Percentiles rank a stretch among this genome's conserved stretches.
Evolutionary conservation across 495 filamentous ascomycete species (phyloP).

Genomic region (Aspergillus funiculosus): DNA sequence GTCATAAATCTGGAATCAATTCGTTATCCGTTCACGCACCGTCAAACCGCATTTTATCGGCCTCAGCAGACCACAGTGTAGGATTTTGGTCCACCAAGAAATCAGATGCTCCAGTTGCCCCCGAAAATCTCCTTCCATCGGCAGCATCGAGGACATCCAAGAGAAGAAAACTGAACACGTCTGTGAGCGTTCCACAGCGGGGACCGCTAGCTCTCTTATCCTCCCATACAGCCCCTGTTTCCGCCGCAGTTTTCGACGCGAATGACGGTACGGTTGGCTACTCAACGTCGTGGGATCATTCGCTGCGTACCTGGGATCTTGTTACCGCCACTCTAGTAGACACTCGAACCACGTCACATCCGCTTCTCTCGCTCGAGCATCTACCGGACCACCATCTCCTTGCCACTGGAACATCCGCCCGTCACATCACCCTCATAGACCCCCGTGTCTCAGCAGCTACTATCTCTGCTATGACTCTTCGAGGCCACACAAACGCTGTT

Average conservation of each 20-base stretch:
- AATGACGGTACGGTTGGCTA: slow-evolving; percentile 83
- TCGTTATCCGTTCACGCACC: slow-evolving; percentile 69
- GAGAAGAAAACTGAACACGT: slow-evolving; percentile 66
- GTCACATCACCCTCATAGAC: slow-evolving; percentile 85
- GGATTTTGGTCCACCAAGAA: slow-evolving; percentile 81
- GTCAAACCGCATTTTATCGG: slow-evolving; percentile 73
- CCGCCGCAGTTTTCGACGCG: slow-evolving; percentile 74
- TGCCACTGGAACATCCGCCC: slow-evolving; percentile 77
- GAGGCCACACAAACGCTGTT: slow-evolving; percentile 84
- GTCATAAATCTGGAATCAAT: slow-evolving; percentile 71
- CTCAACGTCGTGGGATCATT: slow-evolving; percentile 82
- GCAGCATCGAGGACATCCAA: slow-evolving; percentile 57
- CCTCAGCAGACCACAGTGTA: slow-evolving; percentile 70
- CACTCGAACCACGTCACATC: slow-evolving; percentile 73
- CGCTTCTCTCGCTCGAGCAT: slow-evolving; percentile 67
- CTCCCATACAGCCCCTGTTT: slow-evolving; percentile 65
- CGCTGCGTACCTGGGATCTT: slow-evolving; percentile 85
- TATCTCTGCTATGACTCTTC: slow-evolving; percentile 76
- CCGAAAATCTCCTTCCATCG: slow-evolving; percentile 58
- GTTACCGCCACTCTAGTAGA: slow-evolving; percentile 67
- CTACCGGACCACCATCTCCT: slow-evolving; percentile 64
- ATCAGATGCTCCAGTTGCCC: slow-evolving; percentile 62
- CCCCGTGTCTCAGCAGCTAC: slow-evolving; percentile 67
- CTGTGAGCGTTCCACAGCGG: slow-evolving; percentile 60
- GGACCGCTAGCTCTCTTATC: slow-evolving; percentile 71